Percentiles rank a stretch among this genome's conserved stretches.
phyloP scores from a whole-genome alignment of 2,329 filamentous ascomycete genomes.

The Diaporthe sp. region DNA sequence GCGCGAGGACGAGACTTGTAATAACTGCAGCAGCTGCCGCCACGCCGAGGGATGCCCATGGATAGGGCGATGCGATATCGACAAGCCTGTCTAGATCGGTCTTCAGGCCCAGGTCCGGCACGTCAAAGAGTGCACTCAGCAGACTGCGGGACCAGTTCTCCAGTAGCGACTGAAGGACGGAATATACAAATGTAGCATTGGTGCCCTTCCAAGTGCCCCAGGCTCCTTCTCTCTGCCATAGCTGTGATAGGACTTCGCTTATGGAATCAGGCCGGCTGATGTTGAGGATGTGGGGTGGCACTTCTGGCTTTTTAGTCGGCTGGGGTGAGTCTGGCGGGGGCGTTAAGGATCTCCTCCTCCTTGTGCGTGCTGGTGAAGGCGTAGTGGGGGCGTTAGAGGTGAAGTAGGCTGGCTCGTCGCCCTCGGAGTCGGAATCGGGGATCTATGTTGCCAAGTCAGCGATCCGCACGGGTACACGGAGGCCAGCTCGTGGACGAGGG shows the following conservation, averaged over 20 bases:
- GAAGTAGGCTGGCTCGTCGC: conserved; percentile 88
- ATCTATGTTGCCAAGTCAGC: conserved; percentile 46
- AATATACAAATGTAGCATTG: conserved; percentile 94
- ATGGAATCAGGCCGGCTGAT: conserved; percentile 85
- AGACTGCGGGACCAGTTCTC: conserved; percentile 94
- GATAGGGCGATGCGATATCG: conserved; percentile 82
- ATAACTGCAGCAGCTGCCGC: conserved; percentile 74
- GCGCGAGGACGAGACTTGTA: conserved; percentile 85
- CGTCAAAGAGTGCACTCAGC: conserved; percentile 89
- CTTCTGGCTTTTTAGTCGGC: conserved; percentile 52
- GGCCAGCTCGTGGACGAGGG: no score
- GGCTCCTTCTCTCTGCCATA: conserved; percentile 90
- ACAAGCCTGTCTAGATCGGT: conserved; percentile 83
- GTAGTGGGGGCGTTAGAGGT: conserved; percentile 74
- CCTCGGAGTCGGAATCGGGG: conserved; percentile 77
- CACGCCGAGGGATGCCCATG: conserved; percentile 84
- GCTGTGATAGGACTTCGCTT: conserved; percentile 85
- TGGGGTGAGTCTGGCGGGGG: conserved; percentile 52
- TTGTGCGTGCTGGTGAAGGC: conserved; percentile 61
- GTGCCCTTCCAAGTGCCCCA: conserved; percentile 96
- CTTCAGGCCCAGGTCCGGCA: conserved; percentile 85
- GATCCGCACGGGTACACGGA: not conserved
- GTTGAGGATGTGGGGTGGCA: conserved; percentile 73
- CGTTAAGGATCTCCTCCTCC: conserved; percentile 51
- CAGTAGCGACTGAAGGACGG: conserved; percentile 85